Conservation (phyloP, 2,329 filamentous ascomycete genomes). For the Sporothrix luriei region DNA sequence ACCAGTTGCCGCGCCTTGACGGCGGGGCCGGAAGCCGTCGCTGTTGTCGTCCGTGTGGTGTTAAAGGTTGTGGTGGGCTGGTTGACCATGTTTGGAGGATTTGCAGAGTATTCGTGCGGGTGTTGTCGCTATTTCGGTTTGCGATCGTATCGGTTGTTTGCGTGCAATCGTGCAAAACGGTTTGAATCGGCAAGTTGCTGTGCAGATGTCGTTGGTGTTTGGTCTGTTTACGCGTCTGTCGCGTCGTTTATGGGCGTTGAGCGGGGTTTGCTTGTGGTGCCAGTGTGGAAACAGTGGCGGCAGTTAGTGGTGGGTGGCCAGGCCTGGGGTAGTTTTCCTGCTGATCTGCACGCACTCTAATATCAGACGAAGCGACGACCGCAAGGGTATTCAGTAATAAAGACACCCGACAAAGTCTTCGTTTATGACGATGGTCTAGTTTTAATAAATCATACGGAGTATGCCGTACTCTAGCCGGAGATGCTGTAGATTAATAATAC, state of each 20-base stretch:
- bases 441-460: too few relatives aligned
- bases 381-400: too few relatives aligned
- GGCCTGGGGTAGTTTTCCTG: too few relatives aligned
- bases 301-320: too few relatives aligned
- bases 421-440: too few relatives aligned
- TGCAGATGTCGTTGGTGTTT: conserved; percentile 3
- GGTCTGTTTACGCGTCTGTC: conserved; percentile 23
- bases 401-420: too few relatives aligned
- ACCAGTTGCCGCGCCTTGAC: conserved; percentile 57
- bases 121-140: not conserved
- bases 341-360: not conserved
- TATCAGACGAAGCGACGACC: too few relatives aligned
- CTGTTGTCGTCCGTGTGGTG: conserved; percentile 39
- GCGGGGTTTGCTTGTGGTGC: conserved; percentile 2
- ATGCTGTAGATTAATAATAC: too few relatives aligned
- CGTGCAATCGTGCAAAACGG: too few relatives aligned
- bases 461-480: too few relatives aligned
- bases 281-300: not conserved
- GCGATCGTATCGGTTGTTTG: not conserved
- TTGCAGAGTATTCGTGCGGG: not conserved
- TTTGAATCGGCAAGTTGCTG: not conserved
- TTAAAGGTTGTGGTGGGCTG: conserved; percentile 32
- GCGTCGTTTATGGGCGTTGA: conserved; percentile 3
- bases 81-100: conserved; percentile 27
- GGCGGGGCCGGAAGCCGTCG: conserved; percentile 48